Base-by-base conservation (phyloP, 805 yeast species). In the Kazachstania taianensis region DNA sequence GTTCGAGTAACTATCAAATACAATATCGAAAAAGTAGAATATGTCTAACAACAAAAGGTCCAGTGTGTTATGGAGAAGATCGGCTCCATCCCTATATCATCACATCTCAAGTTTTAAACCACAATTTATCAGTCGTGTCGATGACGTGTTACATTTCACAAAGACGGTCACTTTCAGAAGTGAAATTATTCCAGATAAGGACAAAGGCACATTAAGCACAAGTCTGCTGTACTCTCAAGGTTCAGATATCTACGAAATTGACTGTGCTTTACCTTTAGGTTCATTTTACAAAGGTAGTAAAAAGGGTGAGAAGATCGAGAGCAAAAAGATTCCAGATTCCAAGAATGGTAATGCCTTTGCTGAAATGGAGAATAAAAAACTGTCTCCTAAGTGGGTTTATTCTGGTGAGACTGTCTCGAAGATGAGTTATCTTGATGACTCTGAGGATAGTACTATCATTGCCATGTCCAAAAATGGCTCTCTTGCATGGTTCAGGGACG, bases 291-390 rank as follows among this genome's bases (percentile, higher is more conserved):
- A 40, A 16, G 18, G 20, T 3, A 32, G 12, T 7, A 24, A 19
- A 13, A 35, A 24, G 19, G 32, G 26, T 18, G 39, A 32, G 5
- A 28, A 20, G 22, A 22, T 28, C 23, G 28, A 32, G 14, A 27
- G 35, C 38, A 25, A 28, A 5, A 28, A 23, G 26, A 31, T 27
- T 13, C 38, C 31, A 25, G 30, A 31, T 13, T 25, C 41, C n/a
- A 24, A 15, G 26, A 13, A 23, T 8, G 94, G 80, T 28, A 89
- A 79, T 41, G 85, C 78, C 2, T 68, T 80, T 28, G 77, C 72
- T 18, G 84, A 75, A 38, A 39, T 45, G 9, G 52, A 50, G 29
- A 36, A 40, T 7, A 39, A 36, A 9, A 41, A 45, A n/a, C 37
- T 49, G 20, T 30, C 40, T 8, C 42, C 48, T 10, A 50, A 48